Conservation (phyloP, 257 asterid genomes). For the Solanum virginianum region DNA sequence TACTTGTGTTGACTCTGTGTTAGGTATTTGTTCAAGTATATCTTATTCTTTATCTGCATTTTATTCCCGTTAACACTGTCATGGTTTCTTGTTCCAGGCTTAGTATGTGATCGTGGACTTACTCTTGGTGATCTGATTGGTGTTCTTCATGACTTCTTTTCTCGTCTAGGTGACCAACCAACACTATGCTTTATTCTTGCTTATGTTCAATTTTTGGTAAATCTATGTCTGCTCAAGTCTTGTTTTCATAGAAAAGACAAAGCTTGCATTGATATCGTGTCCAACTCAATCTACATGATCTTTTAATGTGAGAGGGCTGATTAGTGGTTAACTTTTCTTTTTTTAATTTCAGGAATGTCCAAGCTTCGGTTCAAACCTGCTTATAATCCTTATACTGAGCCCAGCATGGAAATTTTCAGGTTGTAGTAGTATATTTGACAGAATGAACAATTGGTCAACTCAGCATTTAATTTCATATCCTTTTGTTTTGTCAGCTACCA, state of each 20-base stretch:
- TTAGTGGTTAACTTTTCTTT: background rate
- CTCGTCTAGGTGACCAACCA: constrained; percentile 57
- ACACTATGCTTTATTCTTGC: background rate
- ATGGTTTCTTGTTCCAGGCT: constrained; percentile 36
- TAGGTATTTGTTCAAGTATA: background rate
- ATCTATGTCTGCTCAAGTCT: background rate
- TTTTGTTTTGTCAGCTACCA: constrained; percentile 50
- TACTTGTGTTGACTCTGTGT: background rate
- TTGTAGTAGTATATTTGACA: constrained; percentile 3
- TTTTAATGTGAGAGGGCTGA: background rate
- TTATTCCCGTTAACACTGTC: background rate
- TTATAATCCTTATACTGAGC: constrained; percentile 93
- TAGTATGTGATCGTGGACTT: constrained; percentile 86
- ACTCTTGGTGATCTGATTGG: constrained; percentile 91
- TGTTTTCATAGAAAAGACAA: background rate
- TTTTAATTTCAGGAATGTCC: constrained; percentile 61
- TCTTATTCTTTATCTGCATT: background rate
- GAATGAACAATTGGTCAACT: background rate
- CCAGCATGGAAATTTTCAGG: constrained; percentile 99
- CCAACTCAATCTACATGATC: background rate
- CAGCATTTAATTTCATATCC: background rate
- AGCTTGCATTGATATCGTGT: background rate
- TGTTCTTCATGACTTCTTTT: constrained; percentile 81
- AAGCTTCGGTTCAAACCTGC: constrained; percentile 95
- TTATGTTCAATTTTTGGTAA: background rate